Conservation (phyloP, 2,329 filamentous ascomycete genomes). For the Hirsutella rhossiliensis region DNA sequence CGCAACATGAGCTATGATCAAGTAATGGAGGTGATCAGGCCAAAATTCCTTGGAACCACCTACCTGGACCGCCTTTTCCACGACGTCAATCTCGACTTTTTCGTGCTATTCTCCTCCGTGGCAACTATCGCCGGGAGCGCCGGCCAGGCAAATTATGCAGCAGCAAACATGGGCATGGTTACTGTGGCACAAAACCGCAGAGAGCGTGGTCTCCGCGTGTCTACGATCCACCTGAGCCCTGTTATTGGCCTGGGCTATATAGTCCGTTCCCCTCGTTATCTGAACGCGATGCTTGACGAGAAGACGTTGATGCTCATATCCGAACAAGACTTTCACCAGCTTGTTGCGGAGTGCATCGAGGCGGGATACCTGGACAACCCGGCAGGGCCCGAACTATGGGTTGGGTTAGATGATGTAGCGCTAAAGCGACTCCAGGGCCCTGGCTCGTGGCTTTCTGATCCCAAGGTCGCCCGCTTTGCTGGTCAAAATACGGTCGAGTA, state of each 20-base stretch:
- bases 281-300: constrained; percentile 1
- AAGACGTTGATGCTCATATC: constrained; percentile 7
- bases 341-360: background rate
- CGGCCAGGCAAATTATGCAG: constrained; percentile 31
- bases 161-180: constrained; percentile 29
- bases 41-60: constrained; percentile 20
- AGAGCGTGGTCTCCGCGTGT: constrained; percentile 6
- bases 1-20: constrained; percentile 8
- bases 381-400: background rate
- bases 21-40: constrained; percentile 12
- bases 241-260: constrained; percentile 29
- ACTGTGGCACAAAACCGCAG: constrained; percentile 21
- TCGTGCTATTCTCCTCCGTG: constrained; percentile 20
- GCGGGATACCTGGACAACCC: background rate
- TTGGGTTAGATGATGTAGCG: background rate
- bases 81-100: constrained; percentile 18
- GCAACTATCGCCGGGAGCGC: constrained; percentile 14
- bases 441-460: background rate
- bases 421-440: too few relatives aligned
- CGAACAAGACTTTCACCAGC: constrained; percentile 20
- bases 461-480: background rate
- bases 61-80: constrained; percentile 18
- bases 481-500: background rate
- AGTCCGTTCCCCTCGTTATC: constrained; percentile 4
- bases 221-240: constrained; percentile 12